These are phyloP conservation scores for Fusarium foetens DNA, from an alignment of 2,329 filamentous ascomycete genomes.

Conservation along the genomic window DNA sequence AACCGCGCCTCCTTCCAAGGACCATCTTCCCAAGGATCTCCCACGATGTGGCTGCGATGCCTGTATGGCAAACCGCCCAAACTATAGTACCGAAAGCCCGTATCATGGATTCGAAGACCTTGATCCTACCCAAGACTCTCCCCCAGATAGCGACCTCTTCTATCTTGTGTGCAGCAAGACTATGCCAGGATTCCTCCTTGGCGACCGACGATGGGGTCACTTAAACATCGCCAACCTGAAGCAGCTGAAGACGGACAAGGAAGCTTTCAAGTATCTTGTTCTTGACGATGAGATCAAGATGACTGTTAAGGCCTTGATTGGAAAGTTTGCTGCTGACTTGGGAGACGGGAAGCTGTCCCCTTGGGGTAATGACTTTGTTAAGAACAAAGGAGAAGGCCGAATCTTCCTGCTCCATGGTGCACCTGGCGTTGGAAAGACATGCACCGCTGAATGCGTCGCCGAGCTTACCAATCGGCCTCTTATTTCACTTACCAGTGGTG, in stretches of 20 bases:
- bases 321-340: conserved; percentile 55
- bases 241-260: conserved; percentile 56
- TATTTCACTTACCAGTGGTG: conserved; percentile 61
- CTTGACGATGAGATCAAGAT: conserved; percentile 60
- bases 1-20: conserved; percentile 38
- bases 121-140: conserved; percentile 49
- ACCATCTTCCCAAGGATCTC: conserved; percentile 54
- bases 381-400: conserved; percentile 61
- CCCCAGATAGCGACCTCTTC: conserved; percentile 56
- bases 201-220: conserved; percentile 57
- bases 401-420: conserved; percentile 64
- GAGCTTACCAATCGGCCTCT: conserved; percentile 62
- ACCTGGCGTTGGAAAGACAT: conserved; percentile 67
- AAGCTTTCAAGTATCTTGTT: conserved; percentile 62
- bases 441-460: conserved; percentile 65
- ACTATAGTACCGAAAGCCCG: conserved; percentile 42
- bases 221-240: conserved; percentile 53
- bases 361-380: conserved; percentile 60
- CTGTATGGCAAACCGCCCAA: conserved; percentile 45
- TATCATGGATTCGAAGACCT: conserved; percentile 56
- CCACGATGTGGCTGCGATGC: conserved; percentile 55
- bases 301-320: conserved; percentile 59
- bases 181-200: conserved; percentile 59
- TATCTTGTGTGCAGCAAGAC: conserved; percentile 55
- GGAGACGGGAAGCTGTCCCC: conserved; percentile 53